Conservation (phyloP, 208 protist genomes). For the Crithidia bombi region DNA sequence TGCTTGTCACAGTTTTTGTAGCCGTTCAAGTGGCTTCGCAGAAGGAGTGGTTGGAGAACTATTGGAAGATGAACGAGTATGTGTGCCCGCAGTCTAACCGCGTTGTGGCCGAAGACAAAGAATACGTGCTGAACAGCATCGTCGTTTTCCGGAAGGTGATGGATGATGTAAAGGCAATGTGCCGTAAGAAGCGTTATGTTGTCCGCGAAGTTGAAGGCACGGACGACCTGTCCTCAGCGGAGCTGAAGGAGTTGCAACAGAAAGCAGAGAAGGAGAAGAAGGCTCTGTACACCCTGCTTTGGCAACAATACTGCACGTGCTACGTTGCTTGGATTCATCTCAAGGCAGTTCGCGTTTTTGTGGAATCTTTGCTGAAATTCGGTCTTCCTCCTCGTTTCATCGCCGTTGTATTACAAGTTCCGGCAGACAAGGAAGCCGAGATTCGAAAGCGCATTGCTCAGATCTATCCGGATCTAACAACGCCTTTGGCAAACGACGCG, state of each 20-base stretch:
- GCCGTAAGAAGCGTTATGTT: constrained; percentile 79
- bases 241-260: constrained; percentile 71
- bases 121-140: constrained; percentile 90
- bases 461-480: constrained; percentile 71
- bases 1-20: constrained; percentile 89
- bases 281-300: constrained; percentile 79
- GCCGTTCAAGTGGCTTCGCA: constrained; percentile 66
- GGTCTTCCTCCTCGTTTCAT: constrained; percentile 90
- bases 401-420: constrained; percentile 77
- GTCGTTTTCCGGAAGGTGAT: constrained; percentile 87
- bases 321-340: constrained; percentile 93
- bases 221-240: constrained; percentile 65
- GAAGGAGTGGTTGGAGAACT: constrained; percentile 83
- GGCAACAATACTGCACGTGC: constrained; percentile 87
- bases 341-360: constrained; percentile 92
- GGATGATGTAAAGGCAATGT: constrained; percentile 83
- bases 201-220: constrained; percentile 78
- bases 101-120: constrained; percentile 87
- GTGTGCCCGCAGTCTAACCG: constrained; percentile 84
- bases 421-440: constrained; percentile 71
- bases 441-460: constrained; percentile 77
- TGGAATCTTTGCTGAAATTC: constrained; percentile 90
- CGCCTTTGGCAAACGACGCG: constrained; percentile 53
- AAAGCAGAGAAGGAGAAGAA: constrained; percentile 87
- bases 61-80: constrained; percentile 87